These are phyloP conservation scores for Maudiozyma saulgeensis DNA, from an alignment of 805 yeast species.

Conservation along the genomic window DNA sequence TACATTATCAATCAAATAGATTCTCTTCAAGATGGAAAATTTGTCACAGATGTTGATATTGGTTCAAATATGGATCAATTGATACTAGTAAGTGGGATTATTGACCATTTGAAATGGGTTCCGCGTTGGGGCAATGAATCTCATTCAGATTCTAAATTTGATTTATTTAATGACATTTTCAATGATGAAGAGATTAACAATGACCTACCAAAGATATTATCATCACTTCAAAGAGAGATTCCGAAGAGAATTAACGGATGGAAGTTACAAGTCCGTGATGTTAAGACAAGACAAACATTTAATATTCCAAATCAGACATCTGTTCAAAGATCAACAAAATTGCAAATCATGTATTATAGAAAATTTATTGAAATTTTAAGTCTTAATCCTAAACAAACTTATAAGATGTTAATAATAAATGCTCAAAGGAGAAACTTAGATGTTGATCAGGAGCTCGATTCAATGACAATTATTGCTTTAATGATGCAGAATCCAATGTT, in stretches of 20 bases:
- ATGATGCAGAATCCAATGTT: conserved; percentile 32
- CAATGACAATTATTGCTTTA: conserved; percentile 32
- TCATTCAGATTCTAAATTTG: background rate
- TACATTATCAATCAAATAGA: conserved; percentile 29
- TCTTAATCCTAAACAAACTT: conserved; percentile 25
- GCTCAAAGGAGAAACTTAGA: conserved; percentile 39
- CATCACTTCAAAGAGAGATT: background rate
- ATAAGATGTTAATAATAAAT: conserved; percentile 37
- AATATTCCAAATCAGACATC: conserved; percentile 40
- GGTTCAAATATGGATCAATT: conserved; percentile 23
- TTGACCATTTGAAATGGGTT: conserved; percentile 40
- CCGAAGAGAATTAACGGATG: conserved; percentile 1
- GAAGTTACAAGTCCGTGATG: conserved; percentile 39
- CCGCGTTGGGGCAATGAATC: background rate
- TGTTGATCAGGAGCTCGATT: conserved; percentile 40
- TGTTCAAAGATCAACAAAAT: conserved; percentile 39
- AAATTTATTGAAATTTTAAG: conserved; percentile 36
- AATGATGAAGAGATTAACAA: background rate
- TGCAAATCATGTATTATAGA: conserved; percentile 56
- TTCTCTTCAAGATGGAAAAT: conserved; percentile 2
- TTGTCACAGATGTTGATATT: conserved; percentile 4
- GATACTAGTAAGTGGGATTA: conserved; percentile 49
- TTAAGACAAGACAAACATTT: conserved; percentile 47
- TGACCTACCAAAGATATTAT: background rate
- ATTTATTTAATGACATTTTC: background rate